These are phyloP conservation scores for Yarrowia sp. DNA, from an alignment of 805 yeast genomes.

Conservation along the genomic window DNA sequence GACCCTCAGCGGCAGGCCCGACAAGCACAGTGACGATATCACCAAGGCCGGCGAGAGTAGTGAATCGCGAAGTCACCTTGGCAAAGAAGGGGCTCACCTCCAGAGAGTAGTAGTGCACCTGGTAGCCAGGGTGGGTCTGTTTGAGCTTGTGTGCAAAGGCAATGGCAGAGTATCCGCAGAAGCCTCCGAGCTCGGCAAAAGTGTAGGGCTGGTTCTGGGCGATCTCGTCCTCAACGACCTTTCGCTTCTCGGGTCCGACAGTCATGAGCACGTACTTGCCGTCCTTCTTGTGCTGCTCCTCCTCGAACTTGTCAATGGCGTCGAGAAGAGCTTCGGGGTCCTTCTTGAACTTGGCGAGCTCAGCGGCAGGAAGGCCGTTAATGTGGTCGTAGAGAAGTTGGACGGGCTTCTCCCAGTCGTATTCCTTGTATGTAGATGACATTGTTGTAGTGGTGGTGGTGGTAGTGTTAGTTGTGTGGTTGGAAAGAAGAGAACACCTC, in stretches of 20 bases:
- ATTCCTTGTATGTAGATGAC: conserved; percentile 2
- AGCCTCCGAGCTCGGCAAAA: conserved; percentile 20
- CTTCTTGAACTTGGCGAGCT: conserved; percentile 25
- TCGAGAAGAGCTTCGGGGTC: conserved; percentile 6
- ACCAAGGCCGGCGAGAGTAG: conserved; percentile 20
- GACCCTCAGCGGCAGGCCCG: conserved; percentile 24
- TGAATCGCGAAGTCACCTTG: conserved; percentile 21
- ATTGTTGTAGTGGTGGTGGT: not conserved
- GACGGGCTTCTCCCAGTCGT: conserved; percentile 23
- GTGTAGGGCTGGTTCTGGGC: conserved; percentile 23
- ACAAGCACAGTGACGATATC: conserved; percentile 21
- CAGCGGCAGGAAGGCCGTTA: conserved; percentile 7
- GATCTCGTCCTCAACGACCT: conserved; percentile 19
- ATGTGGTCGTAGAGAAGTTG: conserved; percentile 25
- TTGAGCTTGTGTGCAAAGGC: conserved; percentile 25
- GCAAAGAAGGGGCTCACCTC: conserved; percentile 23
- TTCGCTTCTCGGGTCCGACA: conserved; percentile 20
- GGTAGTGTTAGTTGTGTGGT: not conserved
- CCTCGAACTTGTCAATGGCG: conserved; percentile 25
- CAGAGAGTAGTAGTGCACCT: conserved; percentile 21
- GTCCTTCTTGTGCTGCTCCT: conserved; percentile 13
- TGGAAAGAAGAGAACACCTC: not conserved
- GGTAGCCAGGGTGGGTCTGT: conserved; percentile 20
- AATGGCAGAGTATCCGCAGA: conserved; percentile 24
- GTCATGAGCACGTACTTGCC: conserved; percentile 11